Base-by-base conservation (phyloP, 768 basidiomycete species). In the Mycena pura region DNA sequence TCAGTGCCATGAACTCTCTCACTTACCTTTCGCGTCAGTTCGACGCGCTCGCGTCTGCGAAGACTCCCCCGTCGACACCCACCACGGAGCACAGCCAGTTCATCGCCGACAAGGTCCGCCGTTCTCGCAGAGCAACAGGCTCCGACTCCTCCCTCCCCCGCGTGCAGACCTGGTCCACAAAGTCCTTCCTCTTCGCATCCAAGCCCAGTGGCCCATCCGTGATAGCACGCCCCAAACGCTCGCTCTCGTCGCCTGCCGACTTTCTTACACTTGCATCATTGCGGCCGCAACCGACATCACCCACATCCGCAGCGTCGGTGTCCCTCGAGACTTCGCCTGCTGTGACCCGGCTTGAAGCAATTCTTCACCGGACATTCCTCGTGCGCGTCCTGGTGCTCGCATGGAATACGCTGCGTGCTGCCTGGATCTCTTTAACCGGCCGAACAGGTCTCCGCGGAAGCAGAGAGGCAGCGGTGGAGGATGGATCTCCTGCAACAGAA, bases 11-110 rank as follows among this genome's bases (percentile, higher is more conserved):
- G 92, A 93, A 94, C 79, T 90, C 90, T 68, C 85, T 94, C 69
- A 81, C 84, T 17, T 88, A 91, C 76, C 81, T 94, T 62, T 91
- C 92, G 66, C 88, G 89, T 71, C 89, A 92, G 74, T 87, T 92
- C 81, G 91, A 94, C 78, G 86, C 85, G 62, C 77, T 91, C 66
- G 87, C 88, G 59, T 77, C 86, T 8, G 73, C 87, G 47, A 81
- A 80, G 67, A 80, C 86, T 40, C 84, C 86, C 25, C 84, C 88
- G 15, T 82, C 85, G 36, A 84, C 87, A 1, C 84, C 86, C 40
- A 75, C 78, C 43, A 68, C 76, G 43, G 78, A 81, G 25, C 73
- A 72, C 24, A 53, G 71, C 7, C 64, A 74, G 21, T 73, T 75
- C 64, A 68, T 75, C 45, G 62, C 62, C 48, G 66, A 69, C 57